These are phyloP conservation scores for Ophiosphaerella herpotricha DNA, from an alignment of 2,329 filamentous ascomycete genomes.

Conservation along the genomic window DNA sequence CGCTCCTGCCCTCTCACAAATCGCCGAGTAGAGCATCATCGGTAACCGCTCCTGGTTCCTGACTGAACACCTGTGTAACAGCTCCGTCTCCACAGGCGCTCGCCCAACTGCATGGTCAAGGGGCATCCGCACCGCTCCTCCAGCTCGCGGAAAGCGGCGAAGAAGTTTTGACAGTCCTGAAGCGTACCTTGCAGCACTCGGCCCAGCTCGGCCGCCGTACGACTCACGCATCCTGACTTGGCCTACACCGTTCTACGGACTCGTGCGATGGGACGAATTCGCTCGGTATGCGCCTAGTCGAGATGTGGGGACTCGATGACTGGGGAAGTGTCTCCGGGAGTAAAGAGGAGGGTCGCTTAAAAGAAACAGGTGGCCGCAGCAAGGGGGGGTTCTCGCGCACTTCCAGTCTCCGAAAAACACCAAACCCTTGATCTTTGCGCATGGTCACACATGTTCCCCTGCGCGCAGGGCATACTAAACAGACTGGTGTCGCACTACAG, in stretches of 20 bases:
- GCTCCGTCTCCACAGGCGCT: slow-evolving; percentile 23
- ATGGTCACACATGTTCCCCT: slow-evolving; percentile 8
- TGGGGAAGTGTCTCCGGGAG: background rate
- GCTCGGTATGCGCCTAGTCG: slow-evolving; percentile 3
- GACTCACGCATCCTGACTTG: slow-evolving; percentile 34
- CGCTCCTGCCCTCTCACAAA: slow-evolving; percentile 18
- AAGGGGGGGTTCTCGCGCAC: slow-evolving; percentile 2
- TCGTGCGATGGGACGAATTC: slow-evolving; percentile 25
- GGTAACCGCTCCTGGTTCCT: slow-evolving; percentile 23
- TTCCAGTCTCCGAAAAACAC: slow-evolving; percentile 4
- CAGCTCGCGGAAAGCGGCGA: slow-evolving; percentile 34
- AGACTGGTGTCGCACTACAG: slow-evolving; percentile 28
- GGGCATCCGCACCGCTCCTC: slow-evolving; percentile 33
- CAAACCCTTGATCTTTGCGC: slow-evolving; percentile 2
- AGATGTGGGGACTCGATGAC: slow-evolving; percentile 8
- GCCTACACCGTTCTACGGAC: slow-evolving; percentile 28
- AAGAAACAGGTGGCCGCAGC: slow-evolving; percentile 1
- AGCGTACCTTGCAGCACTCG: slow-evolving; percentile 44
- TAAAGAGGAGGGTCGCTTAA: slow-evolving; percentile 4
- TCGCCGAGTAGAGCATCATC: slow-evolving; percentile 25
- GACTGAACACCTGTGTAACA: slow-evolving; percentile 30
- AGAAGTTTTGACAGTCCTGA: slow-evolving; percentile 10
- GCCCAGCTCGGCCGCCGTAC: slow-evolving; percentile 29
- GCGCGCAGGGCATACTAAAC: slow-evolving; percentile 9
- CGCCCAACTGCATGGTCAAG: slow-evolving; percentile 40